Evolutionary conservation across 352 stramenopile genomes (phyloP).

Genomic region (Albugo laibachii): DNA sequence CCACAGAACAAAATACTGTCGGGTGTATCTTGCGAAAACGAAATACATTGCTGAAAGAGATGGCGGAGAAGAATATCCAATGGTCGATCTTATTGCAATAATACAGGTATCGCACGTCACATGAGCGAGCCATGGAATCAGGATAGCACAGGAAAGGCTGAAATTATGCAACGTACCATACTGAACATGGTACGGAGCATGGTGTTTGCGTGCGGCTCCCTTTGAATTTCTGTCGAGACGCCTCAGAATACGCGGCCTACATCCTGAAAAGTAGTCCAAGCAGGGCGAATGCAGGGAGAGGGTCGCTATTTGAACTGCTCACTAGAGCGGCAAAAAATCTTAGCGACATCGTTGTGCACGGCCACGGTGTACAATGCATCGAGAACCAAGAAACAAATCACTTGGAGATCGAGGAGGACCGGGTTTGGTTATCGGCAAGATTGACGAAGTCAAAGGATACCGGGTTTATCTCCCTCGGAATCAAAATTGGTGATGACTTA

Average conservation of each 20-base stretch:
- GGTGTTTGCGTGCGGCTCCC: not conserved
- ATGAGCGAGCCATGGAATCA: not conserved
- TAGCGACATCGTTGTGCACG: too few species aligned
- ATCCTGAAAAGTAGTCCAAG: not conserved
- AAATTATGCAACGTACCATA: not conserved
- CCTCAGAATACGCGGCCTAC: not conserved
- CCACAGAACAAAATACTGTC: too few species aligned
- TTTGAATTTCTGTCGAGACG: not conserved
- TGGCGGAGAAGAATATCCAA: too few species aligned
- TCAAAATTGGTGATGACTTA: constrained; percentile 2
- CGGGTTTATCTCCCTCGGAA: constrained; percentile 4
- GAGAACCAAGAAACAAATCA: too few species aligned
- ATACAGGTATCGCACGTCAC: not conserved
- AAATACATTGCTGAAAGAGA: too few species aligned
- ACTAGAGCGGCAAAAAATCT: too few species aligned
- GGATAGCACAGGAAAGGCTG: not conserved
- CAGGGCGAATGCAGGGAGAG: not conserved
- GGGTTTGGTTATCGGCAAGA: constrained; percentile 6
- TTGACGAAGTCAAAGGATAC: constrained; percentile 10
- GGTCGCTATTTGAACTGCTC: not conserved
- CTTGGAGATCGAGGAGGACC: too few species aligned
- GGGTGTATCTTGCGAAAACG: too few species aligned
- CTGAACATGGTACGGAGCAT: not conserved
- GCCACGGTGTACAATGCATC: too few species aligned
- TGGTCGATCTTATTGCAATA: too few species aligned